Conservation (phyloP, 441 rosid genomes). For the Corymbia citriodora region DNA sequence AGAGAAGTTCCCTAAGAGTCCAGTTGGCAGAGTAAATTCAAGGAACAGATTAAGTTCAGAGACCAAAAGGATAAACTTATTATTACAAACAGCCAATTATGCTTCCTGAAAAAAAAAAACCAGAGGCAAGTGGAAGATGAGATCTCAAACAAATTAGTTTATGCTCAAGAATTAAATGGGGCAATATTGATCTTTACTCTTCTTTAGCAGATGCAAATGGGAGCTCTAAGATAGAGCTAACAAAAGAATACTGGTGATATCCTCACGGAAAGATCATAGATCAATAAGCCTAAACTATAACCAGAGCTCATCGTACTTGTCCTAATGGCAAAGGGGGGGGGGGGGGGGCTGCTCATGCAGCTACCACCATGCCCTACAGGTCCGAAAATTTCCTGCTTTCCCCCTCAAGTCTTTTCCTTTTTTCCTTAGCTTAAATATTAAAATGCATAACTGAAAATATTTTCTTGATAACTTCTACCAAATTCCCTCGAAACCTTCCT, state of each 20-base stretch:
- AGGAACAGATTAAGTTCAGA: neutral
- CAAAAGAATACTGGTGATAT: neutral
- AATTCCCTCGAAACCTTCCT: neutral
- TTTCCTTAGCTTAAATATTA: neutral
- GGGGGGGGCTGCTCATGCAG: neutral
- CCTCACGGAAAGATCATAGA: neutral
- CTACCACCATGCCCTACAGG: neutral
- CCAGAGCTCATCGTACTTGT: neutral
- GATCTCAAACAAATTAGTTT: neutral
- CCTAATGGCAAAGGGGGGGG: neutral
- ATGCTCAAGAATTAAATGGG: neutral
- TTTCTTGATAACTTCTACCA: neutral
- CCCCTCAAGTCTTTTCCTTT: neutral
- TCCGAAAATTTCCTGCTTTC: neutral
- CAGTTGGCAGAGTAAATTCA: neutral
- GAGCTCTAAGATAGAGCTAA: neutral
- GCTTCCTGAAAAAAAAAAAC: neutral
- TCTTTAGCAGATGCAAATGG: neutral
- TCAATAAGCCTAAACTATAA: neutral
- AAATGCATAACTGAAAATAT: neutral
- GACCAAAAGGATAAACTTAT: neutral
- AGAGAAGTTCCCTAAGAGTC: neutral
- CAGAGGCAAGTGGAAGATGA: neutral
- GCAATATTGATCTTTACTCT: neutral
- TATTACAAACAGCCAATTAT: neutral